These are phyloP conservation scores for Pythium dissimile DNA, from an alignment of 352 stramenopile genomes.

Conservation along the genomic window DNA sequence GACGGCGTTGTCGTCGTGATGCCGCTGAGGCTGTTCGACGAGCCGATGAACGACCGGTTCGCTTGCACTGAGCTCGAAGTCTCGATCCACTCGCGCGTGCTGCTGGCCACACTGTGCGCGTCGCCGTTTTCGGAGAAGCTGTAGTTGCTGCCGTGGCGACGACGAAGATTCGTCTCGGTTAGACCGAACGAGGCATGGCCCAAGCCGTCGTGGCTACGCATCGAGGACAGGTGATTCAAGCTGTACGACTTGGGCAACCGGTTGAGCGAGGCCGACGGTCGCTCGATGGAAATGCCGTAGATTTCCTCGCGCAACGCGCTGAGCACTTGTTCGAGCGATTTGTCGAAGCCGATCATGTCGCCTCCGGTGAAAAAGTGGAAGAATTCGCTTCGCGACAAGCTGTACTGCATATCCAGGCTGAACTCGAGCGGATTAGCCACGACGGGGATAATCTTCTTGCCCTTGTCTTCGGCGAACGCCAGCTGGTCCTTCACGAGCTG, in stretches of 20 bases:
- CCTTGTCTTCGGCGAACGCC: slow-evolving; percentile 82
- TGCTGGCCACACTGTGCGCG: slow-evolving; percentile 10
- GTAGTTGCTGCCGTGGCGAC: slow-evolving; percentile 10
- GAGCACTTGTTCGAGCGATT: slow-evolving; percentile 53
- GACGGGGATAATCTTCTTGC: slow-evolving; percentile 75
- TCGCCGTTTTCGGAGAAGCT: slow-evolving; percentile 9
- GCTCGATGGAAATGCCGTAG: slow-evolving; percentile 54
- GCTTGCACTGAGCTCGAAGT: neutral
- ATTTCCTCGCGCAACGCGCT: slow-evolving; percentile 61
- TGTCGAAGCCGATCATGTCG: slow-evolving; percentile 74
- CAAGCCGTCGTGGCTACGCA: neutral
- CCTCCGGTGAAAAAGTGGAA: slow-evolving; percentile 79
- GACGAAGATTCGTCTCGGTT: slow-evolving; percentile 21
- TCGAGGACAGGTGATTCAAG: slow-evolving; percentile 23
- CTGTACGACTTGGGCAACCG: slow-evolving; percentile 21
- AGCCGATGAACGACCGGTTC: slow-evolving; percentile 19
- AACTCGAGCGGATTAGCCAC: slow-evolving; percentile 68
- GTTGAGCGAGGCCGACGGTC: neutral
- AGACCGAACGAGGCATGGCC: neutral
- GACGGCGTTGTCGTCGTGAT: neutral
- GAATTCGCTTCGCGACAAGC: slow-evolving; percentile 71
- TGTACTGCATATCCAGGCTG: slow-evolving; percentile 75
- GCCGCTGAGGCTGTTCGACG: neutral
- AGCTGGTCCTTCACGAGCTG: slow-evolving; percentile 78
- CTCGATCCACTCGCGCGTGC: slow-evolving; percentile 11